Evolutionary conservation across 2,329 filamentous ascomycete species (phyloP), one percentile per base, ranked within the genome.

Genomic region (Beauveria varroae): DNA sequence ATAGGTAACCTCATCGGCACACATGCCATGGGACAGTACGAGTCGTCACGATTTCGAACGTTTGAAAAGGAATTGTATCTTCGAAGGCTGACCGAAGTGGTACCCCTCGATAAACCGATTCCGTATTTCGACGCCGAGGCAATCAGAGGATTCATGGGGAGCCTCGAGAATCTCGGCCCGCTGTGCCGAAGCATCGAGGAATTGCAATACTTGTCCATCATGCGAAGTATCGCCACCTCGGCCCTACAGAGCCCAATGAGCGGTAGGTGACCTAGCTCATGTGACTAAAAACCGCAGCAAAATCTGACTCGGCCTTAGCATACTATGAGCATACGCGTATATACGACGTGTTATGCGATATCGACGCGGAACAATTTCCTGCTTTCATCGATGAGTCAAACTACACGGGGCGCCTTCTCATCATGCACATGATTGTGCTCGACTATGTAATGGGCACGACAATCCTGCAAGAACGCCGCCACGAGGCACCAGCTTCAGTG

Each of bases 391-490:
- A 57, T n/a, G 54, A 57, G n/a, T 54, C 47, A 14, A 52, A 62
- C 12, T 62, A 62, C 50, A 52, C 40, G 1, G 60, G 54, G 24
- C 47, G 60, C 4, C 55, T 62, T 16, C 60, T 62, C 40, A 57
- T 62, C 1, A 57, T 62, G 54, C 60, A 62, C 47, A 62, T 62
- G 60, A 56, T 62, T 53, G 55, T 62, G 24, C 49, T 62, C 18
- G 60, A 62, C 41, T 57, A 58, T 30, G 60, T 57, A 7, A 57
- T 62, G 60, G 60, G 55, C 16, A 57, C 60, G 6, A 58, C 54
- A 8, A 57, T 62, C 22, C 28, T 57, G 3, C 52, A 62, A n/a
- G 44, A 62, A n/a, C 60, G 60, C 14, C 53, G 54, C 12, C 30
- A 51, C 20, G 28, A 28, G 24, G 41, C 40, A 26, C 46, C 53